Evolutionary conservation across 2,329 filamentous ascomycete genomes (phyloP).

Genomic region (Fusarium papillatum): DNA sequence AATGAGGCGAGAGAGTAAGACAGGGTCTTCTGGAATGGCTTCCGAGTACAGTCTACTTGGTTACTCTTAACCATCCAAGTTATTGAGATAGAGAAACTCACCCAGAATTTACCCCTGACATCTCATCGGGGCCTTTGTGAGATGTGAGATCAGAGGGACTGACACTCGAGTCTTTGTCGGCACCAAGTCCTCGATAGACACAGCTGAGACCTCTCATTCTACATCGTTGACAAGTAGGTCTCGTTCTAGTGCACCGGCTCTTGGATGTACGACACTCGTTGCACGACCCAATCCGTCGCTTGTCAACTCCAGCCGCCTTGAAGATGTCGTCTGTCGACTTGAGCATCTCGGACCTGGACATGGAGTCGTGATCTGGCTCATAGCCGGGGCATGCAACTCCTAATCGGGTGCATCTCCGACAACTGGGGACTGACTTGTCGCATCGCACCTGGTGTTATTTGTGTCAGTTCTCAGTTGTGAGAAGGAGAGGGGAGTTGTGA

Average conservation of each 20-base stretch:
- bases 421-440: constrained; percentile 27
- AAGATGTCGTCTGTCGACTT: constrained; percentile 45
- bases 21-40: neutral
- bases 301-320: constrained; percentile 43
- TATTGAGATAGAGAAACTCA: neutral
- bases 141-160: neutral
- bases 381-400: constrained; percentile 45
- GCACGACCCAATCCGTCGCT: constrained; percentile 45
- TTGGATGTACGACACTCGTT: constrained; percentile 44
- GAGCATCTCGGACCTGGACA: constrained; percentile 38
- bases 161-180: neutral
- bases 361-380: constrained; percentile 23
- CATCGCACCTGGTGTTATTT: neutral
- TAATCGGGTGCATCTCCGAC: constrained; percentile 25
- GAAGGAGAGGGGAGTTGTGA: neutral
- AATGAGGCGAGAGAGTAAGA: constrained; percentile 9
- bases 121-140: neutral
- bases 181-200: neutral
- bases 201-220: constrained; percentile 21
- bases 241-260: constrained; percentile 42
- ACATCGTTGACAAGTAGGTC: constrained; percentile 45
- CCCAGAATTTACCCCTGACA: neutral
- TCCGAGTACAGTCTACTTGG: constrained; percentile 2
- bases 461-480: neutral
- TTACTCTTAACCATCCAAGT: neutral